Base-by-base conservation (phyloP, 495 filamentous ascomycete genomes). In the Trichoderma virens region DNA sequence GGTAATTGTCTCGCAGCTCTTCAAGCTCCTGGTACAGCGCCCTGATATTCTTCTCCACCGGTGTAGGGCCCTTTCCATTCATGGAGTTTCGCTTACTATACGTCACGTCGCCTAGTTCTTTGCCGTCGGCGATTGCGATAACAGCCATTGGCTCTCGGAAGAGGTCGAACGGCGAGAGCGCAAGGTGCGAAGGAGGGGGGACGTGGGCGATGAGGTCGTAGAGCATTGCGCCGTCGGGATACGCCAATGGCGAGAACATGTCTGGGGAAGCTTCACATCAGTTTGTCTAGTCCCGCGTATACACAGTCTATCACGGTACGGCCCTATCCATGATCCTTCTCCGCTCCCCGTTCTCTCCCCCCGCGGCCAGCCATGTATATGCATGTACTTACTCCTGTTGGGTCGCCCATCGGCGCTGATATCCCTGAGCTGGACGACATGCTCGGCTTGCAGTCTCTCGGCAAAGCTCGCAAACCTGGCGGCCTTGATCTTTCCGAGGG, bases 241-340 rank as follows among this genome's bases (percentile, higher is more conserved):
- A 98, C 2, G 91, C 92, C 67, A 96, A 80, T 30, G 94, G 94
- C 51, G 92, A 95, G 73, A 98, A 97, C 88, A 96, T 93, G 70
- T 92, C 93, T 97, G 71, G 31, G 65, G 61, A 51, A 23, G 16
- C 25, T 59, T 9, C 28, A 23, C 43, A 47, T 47, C 43, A 47
- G 43, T 47, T 47, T 47, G 43, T 47, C 43, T 20, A 47, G 43
- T 25, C n/a, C 43, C 43, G 5, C 43, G 27, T 16, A 63, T 18
- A 60, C 65, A 34, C 20, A 25, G 16, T 63, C 4, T 38, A 14
- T 66, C 7, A 64, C 35, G 43, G 30, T 23, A 23, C 54, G 30
- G 31, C 5, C 23, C 25, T 30, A 20, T 34, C n/a, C 47, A 30
- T 31, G 18, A 8, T 20, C 56, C 18, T 5, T 31, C 14, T 32